Evolutionary conservation across 202 grass and related monocot genomes (phyloP), one percentile per base, ranked within the genome.

Genomic region (Panicum virgatum): DNA sequence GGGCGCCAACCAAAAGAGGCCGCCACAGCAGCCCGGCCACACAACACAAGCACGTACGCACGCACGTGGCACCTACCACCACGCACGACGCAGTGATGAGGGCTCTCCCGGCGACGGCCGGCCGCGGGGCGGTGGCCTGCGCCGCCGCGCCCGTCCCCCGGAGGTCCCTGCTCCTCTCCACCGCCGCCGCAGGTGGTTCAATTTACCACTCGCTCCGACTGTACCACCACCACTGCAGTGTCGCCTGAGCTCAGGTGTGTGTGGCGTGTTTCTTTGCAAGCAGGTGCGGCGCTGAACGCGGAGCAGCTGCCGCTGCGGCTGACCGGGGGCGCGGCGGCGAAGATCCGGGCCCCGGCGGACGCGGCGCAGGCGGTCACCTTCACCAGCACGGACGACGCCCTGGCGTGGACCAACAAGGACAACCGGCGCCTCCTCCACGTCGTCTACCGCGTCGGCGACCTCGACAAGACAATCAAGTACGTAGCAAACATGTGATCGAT

Each of bases 381-480:
- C 63, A 36, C 52, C 42, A 73, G 79, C 63, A 59, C 84, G 30
- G 94, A 91, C 30, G 91, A 90, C 34, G 85, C 89, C 9, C 46
- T 88, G 44, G 69, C 90, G 43, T 97, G 91, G 94, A 82, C 81
- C 3, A 92, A 92, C 69, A 84, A 76, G 61, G 94, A 97, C 84
- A 94, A 92, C 54, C 57, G 89, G 22, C 87, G 91, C 38, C 73
- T 97, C 57, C 91, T 97, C 82, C 94, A 97, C 80, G 94, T 88
- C 79, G 91, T 97, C 69, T 97, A 94, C 81, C 84, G 89, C 57
- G 91, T 97, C 72, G 94, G 94, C 63, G 91, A 97, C 77, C 58
- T 97, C 54, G 87, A 97, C 51, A 94, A 29, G 32, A 97, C 94
- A n/a, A 92, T 97, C 79, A 94, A 89, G 94, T 97, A 82, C n/a